These are phyloP conservation scores for Trichocladium uniseriatum DNA, from an alignment of 495 filamentous ascomycete species.

Conservation along the genomic window DNA sequence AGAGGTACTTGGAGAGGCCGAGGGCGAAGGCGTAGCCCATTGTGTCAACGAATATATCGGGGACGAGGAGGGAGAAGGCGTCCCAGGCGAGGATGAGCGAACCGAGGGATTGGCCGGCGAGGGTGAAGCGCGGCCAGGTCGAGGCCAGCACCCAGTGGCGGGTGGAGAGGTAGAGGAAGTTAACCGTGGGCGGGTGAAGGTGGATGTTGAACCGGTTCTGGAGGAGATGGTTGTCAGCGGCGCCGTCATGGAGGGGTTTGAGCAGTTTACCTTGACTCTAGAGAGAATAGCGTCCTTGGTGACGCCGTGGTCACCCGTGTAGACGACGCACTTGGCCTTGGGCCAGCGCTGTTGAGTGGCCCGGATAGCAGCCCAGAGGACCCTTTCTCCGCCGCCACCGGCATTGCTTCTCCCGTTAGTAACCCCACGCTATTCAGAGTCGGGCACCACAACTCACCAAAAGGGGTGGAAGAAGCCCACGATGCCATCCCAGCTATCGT, in stretches of 20 bases:
- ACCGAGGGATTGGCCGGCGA: slow-evolving; percentile 86
- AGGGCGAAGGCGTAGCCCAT: slow-evolving; percentile 96
- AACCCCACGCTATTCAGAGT: not conserved
- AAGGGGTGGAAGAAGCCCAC: slow-evolving; percentile 97
- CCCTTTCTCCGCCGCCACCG: slow-evolving; percentile 89
- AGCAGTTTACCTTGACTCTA: slow-evolving; percentile 54
- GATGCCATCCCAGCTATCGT: slow-evolving; percentile 64
- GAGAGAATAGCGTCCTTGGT: slow-evolving; percentile 68
- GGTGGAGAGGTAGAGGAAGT: slow-evolving; percentile 82
- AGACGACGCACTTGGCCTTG: slow-evolving; percentile 77
- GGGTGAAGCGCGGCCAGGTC: slow-evolving; percentile 86
- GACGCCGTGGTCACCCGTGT: slow-evolving; percentile 88
- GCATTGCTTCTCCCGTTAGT: slow-evolving; percentile 57
- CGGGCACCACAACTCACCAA: slow-evolving; percentile 53
- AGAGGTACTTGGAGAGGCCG: slow-evolving; percentile 71
- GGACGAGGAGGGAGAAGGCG: slow-evolving; percentile 83
- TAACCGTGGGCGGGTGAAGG: slow-evolving; percentile 71
- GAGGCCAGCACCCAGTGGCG: slow-evolving; percentile 73
- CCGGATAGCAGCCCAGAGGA: slow-evolving; percentile 90
- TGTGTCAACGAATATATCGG: slow-evolving; percentile 92
- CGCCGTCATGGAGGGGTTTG: not conserved
- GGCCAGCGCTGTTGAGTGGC: slow-evolving; percentile 88
- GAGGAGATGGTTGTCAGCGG: not conserved
- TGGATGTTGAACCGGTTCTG: slow-evolving; percentile 86
- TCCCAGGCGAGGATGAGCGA: slow-evolving; percentile 81